phyloP scores from a whole-genome alignment of 2,329 filamentous ascomycete species.

The Pseudogymnoascus sp. region DNA sequence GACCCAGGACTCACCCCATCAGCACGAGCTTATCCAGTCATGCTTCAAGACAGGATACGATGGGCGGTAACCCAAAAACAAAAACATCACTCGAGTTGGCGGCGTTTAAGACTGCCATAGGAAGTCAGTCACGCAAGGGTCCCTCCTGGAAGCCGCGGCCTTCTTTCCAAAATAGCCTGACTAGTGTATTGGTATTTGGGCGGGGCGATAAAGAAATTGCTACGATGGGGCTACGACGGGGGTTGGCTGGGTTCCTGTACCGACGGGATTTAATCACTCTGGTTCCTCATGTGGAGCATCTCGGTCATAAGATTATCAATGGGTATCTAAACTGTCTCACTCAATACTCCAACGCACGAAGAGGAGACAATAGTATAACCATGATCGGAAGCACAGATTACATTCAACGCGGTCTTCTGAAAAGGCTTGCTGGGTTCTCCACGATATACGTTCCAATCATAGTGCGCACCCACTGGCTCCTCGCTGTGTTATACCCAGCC shows the following conservation, averaged over 20 bases:
- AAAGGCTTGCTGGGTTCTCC: background rate
- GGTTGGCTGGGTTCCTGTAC: background rate
- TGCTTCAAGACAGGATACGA: background rate
- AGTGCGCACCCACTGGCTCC: background rate
- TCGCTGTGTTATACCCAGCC: background rate
- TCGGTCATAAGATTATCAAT: background rate
- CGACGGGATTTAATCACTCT: background rate
- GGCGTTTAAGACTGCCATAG: too few relatives aligned
- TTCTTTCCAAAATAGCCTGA: background rate
- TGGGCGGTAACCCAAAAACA: background rate
- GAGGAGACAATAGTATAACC: background rate
- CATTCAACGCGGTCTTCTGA: background rate
- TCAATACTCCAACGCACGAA: background rate
- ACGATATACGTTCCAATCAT: background rate
- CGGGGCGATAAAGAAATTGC: background rate
- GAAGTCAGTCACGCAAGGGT: background rate
- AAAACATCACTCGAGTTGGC: background rate
- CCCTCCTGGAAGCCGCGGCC: background rate
- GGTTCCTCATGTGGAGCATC: background rate
- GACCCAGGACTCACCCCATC: background rate
- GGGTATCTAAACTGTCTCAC: background rate
- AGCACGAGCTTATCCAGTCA: background rate
- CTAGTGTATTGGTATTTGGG: background rate
- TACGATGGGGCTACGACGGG: too few relatives aligned
- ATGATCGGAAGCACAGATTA: background rate